These are phyloP conservation scores for Seiridium cupressi DNA, from an alignment of 2,329 filamentous ascomycete genomes.

Conservation along the genomic window DNA sequence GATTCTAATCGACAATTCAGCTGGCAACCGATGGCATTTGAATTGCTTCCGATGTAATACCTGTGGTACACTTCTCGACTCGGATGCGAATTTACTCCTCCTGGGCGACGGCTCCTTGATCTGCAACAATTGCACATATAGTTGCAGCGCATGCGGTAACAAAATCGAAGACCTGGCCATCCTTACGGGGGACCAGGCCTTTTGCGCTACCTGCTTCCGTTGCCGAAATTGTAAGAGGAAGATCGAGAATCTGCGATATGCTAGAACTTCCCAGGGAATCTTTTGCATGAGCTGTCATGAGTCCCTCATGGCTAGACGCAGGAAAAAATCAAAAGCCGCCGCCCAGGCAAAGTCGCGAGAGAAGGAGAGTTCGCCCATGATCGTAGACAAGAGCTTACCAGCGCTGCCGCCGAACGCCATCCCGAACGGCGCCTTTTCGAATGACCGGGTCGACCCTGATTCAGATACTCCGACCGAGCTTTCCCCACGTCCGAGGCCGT, in stretches of 20 bases:
- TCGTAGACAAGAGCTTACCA: slow-evolving; percentile 88
- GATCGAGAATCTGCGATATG: slow-evolving; percentile 97
- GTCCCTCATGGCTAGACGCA: slow-evolving; percentile 86
- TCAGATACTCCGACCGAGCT: slow-evolving; percentile 69
- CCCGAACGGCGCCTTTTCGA: slow-evolving; percentile 60
- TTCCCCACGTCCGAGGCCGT: slow-evolving; percentile 58
- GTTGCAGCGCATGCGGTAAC: slow-evolving; percentile 92
- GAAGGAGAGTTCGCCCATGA: slow-evolving; percentile 63
- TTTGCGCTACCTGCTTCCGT: slow-evolving; percentile 94
- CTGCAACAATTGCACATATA: slow-evolving; percentile 99
- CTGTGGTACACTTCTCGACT: slow-evolving; percentile 93
- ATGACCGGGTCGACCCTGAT: slow-evolving; percentile 57
- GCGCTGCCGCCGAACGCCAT: slow-evolving; percentile 79
- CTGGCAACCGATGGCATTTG: slow-evolving; percentile 96
- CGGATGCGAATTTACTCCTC: slow-evolving; percentile 93
- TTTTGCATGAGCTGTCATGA: slow-evolving; percentile 99
- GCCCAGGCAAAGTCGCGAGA: slow-evolving; percentile 60
- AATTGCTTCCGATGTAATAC: slow-evolving; percentile 98
- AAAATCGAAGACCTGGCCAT: slow-evolving; percentile 99
- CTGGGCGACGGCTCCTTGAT: slow-evolving; percentile 97
- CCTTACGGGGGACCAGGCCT: slow-evolving; percentile 94
- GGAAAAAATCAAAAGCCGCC: slow-evolving; percentile 78
- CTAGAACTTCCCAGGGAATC: slow-evolving; percentile 94
- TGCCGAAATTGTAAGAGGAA: slow-evolving; percentile 98
- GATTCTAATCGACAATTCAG: slow-evolving; percentile 44